Evolutionary conservation across 106 monocot species (phyloP).

Genomic region (Posidonia australis): DNA sequence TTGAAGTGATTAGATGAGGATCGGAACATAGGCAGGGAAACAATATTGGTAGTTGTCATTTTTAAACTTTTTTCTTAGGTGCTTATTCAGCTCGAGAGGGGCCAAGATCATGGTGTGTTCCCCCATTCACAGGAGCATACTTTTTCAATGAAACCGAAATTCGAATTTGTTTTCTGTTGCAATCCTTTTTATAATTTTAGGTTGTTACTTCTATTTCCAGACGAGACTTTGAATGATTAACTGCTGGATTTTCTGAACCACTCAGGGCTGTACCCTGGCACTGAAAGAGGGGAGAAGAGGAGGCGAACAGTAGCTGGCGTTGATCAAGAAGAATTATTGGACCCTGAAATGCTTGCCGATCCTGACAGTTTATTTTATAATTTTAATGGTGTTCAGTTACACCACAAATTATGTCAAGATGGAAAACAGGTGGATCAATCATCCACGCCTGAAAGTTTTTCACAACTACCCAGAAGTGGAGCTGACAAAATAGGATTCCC

Average conservation of each 20-base stretch:
- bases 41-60: too few species aligned
- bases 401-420: conserved; percentile 63
- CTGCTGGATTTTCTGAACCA: background rate
- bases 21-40: too few species aligned
- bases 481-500: conserved; percentile 19
- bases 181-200: too few species aligned
- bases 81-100: too few species aligned
- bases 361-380: conserved; percentile 72
- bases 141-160: too few species aligned
- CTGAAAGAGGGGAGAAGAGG: conserved; percentile 5
- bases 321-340: conserved; percentile 69
- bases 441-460: background rate
- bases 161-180: too few species aligned
- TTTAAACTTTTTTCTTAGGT: too few species aligned
- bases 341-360: conserved; percentile 50
- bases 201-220: too few species aligned
- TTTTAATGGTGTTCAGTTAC: conserved; percentile 59
- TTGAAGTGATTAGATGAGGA: too few species aligned
- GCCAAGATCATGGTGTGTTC: too few species aligned
- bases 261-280: background rate
- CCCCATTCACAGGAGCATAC: too few species aligned
- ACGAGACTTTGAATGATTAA: background rate
- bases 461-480: background rate
- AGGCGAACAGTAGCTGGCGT: conserved; percentile 46
- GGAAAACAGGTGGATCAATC: background rate